Evolutionary conservation across 2,329 filamentous ascomycete genomes (phyloP).

Genomic region (Metarhizium album): DNA sequence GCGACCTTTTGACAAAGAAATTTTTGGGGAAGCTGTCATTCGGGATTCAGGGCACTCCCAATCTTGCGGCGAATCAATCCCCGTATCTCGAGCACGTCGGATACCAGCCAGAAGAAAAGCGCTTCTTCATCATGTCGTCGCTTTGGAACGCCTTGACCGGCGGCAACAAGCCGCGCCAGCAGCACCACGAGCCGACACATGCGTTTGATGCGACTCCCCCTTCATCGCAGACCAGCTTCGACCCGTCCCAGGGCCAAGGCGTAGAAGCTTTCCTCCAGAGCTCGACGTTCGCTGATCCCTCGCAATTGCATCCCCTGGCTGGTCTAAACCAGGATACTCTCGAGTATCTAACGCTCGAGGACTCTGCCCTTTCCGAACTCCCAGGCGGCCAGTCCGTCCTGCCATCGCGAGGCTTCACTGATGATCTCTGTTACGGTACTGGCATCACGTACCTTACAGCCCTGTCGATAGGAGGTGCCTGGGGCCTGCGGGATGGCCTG

Average conservation of each 20-base stretch:
- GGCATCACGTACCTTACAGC: constrained; percentile 90
- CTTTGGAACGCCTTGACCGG: constrained; percentile 54
- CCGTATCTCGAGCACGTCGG: constrained; percentile 2
- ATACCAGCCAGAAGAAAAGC: not conserved
- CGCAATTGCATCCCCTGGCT: constrained; percentile 83
- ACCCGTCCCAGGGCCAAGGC: constrained; percentile 64
- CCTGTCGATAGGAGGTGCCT: constrained; percentile 73
- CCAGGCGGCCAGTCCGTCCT: constrained; percentile 80
- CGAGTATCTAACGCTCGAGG: constrained; percentile 91
- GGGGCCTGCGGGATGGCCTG: constrained; percentile 86
- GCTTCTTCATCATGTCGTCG: constrained; percentile 36
- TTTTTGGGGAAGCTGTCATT: constrained; percentile 6
- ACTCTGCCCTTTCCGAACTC: constrained; percentile 75
- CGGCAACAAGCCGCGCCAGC: constrained; percentile 39
- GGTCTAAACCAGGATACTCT: constrained; percentile 87
- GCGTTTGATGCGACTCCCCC: constrained; percentile 33
- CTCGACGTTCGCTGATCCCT: constrained; percentile 71
- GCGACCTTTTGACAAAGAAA: constrained; percentile 6
- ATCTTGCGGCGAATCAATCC: constrained; percentile 10
- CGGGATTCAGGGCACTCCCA: constrained; percentile 1
- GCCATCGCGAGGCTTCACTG: constrained; percentile 92
- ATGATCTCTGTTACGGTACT: constrained; percentile 96
- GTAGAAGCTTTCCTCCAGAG: constrained; percentile 77
- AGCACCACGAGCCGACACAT: constrained; percentile 22
- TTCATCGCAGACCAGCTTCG: constrained; percentile 49